These are phyloP conservation scores for Rhizophora apiculata DNA, from an alignment of 345 rosid species.

Conservation along the genomic window DNA sequence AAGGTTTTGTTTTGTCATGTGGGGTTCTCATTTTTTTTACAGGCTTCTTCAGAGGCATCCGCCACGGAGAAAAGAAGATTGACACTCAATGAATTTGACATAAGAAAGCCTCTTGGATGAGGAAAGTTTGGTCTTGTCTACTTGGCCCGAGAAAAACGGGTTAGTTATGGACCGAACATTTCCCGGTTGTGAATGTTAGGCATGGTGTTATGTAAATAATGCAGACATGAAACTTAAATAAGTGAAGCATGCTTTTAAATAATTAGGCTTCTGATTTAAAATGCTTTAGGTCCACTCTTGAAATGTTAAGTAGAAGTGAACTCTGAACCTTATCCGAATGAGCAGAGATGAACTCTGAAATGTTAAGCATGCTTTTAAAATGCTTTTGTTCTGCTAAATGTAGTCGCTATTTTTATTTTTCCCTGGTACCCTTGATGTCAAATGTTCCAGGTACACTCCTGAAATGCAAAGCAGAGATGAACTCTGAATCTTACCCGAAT, in stretches of 20 bases:
- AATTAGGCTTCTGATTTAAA: not conserved
- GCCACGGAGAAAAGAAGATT: conserved; percentile 62
- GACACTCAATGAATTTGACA: conserved; percentile 78
- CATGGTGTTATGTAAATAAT: too few relatives aligned
- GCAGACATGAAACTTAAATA: not conserved
- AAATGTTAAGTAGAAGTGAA: too few relatives aligned
- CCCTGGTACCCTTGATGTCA: too few relatives aligned
- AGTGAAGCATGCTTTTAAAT: not conserved
- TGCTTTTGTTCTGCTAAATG: too few relatives aligned
- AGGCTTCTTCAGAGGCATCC: conserved; percentile 57
- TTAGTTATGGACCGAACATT: conserved; percentile 12
- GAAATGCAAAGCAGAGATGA: too few relatives aligned
- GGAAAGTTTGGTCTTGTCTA: conserved; percentile 96
- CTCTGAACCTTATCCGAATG: too few relatives aligned
- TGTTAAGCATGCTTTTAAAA: too few relatives aligned
- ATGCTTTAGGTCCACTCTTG: not conserved
- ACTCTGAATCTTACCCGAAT: too few relatives aligned
- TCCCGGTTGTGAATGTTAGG: too few relatives aligned
- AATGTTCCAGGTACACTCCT: too few relatives aligned
- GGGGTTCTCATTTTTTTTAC: conserved; percentile 14
- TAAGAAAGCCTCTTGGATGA: conserved; percentile 92
- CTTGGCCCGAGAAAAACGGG: conserved; percentile 89
- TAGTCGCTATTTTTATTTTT: too few relatives aligned
- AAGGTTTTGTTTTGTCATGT: not conserved
- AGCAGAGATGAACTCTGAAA: too few relatives aligned